These are phyloP conservation scores for Piper longum DNA, from an alignment of 164 flowering plant genomes.

Conservation along the genomic window DNA sequence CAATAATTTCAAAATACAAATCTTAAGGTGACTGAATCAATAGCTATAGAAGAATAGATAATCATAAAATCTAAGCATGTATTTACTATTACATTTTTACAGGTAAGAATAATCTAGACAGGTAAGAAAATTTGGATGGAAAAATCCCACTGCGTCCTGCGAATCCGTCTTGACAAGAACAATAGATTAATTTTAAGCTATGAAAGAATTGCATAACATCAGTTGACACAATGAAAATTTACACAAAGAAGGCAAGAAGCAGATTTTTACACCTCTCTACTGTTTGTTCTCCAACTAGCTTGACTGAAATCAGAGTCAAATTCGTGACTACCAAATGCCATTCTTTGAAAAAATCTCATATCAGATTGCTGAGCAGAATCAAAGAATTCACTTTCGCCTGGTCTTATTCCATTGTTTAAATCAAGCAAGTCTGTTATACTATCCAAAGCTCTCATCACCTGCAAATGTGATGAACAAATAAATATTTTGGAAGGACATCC, in stretches of 20 bases:
- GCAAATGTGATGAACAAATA: background rate
- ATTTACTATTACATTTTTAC: too few relatives aligned
- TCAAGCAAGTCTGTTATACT: conserved; percentile 29
- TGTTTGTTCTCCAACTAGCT: conserved; percentile 12
- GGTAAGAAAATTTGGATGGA: too few relatives aligned
- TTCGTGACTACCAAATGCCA: conserved; percentile 74
- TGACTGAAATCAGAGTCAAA: conserved; percentile 47
- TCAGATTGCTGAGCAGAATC: conserved; percentile 63
- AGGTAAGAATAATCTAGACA: too few relatives aligned
- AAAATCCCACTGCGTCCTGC: too few relatives aligned
- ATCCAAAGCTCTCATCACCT: conserved; percentile 76
- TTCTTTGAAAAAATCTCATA: conserved; percentile 63
- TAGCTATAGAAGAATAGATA: too few relatives aligned
- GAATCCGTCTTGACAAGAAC: too few relatives aligned
- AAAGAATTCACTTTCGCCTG: conserved; percentile 61
- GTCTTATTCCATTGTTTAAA: conserved; percentile 63
- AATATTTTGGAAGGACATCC: too few relatives aligned
- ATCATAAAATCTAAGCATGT: too few relatives aligned
- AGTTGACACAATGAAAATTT: background rate
- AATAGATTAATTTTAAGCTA: background rate
- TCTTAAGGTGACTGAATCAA: too few relatives aligned
- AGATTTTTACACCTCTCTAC: background rate
- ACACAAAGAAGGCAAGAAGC: background rate
- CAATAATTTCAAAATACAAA: too few relatives aligned
- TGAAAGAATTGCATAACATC: background rate